Conservation (phyloP, 192 early-diverging fungal genomes). For the Jimgerdemannia flammicorona region DNA sequence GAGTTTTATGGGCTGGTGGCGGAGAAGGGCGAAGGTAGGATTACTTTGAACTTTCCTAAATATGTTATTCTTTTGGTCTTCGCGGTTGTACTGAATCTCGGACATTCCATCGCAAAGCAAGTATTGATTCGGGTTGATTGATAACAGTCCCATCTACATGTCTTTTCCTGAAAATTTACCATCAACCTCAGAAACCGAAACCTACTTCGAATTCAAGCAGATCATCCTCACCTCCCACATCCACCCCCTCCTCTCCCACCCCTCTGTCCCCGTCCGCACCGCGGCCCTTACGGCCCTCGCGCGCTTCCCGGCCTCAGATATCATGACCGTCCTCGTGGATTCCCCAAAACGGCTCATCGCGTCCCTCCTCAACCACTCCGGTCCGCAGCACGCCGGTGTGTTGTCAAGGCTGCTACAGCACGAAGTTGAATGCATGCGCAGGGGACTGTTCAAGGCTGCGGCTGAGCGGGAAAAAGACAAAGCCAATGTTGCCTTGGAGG, state of each 20-base stretch:
- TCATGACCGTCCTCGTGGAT: slow-evolving; percentile 29
- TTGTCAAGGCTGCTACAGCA: slow-evolving; percentile 43
- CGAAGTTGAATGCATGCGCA: slow-evolving; percentile 48
- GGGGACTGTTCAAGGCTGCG: slow-evolving; percentile 44
- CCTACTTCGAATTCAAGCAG: slow-evolving; percentile 39
- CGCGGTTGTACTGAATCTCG: not conserved
- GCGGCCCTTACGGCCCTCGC: slow-evolving; percentile 36
- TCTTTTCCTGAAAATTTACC: not conserved
- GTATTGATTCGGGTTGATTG: not conserved
- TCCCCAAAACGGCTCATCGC: slow-evolving; percentile 27
- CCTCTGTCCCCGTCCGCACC: slow-evolving; percentile 17
- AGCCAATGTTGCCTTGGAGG: not conserved
- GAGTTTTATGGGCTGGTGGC: slow-evolving; percentile 44
- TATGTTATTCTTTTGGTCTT: too few relatives aligned
- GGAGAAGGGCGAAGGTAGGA: slow-evolving; percentile 44
- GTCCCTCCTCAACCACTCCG: slow-evolving; percentile 1
- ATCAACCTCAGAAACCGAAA: slow-evolving; percentile 32
- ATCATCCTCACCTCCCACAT: slow-evolving; percentile 35
- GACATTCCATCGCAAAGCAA: not conserved
- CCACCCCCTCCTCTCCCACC: slow-evolving; percentile 28
- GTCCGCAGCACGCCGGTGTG: slow-evolving; percentile 13
- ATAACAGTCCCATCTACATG: not conserved
- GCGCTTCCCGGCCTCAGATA: slow-evolving; percentile 38
- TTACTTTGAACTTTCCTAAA: too few relatives aligned
- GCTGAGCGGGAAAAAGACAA: slow-evolving; percentile 3